Percentiles rank a stretch among this genome's conserved stretches.
Conservation (phyloP, 1,284 basidiomycete genomes). For the Cryptococcus sp. region DNA sequence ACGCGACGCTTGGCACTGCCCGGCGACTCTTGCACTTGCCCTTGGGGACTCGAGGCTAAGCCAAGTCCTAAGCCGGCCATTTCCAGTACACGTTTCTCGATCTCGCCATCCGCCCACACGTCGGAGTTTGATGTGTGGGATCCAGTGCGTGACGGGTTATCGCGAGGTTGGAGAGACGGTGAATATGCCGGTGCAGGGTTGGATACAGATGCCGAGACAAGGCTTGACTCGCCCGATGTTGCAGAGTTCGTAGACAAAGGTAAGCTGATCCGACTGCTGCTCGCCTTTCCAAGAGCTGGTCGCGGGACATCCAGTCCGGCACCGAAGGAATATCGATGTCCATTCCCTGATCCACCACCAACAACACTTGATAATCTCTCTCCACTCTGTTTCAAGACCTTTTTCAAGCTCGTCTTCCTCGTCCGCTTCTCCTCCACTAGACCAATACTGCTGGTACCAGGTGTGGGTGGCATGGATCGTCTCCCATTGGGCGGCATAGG, state of each 20-base stretch:
- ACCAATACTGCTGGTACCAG: conserved; percentile 10
- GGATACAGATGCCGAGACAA: background rate
- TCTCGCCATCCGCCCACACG: conserved; percentile 30
- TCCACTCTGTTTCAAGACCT: conserved; percentile 37
- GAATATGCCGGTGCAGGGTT: background rate
- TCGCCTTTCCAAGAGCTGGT: conserved; percentile 19
- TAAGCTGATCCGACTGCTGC: conserved; percentile 12
- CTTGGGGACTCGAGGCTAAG: conserved; percentile 2
- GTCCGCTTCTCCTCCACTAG: conserved; percentile 16
- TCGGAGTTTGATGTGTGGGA: conserved; percentile 1
- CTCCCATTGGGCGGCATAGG: conserved; percentile 25
- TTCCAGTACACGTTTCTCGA: conserved; percentile 45
- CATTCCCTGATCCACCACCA: conserved; percentile 3
- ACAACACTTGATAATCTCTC: conserved; percentile 36
- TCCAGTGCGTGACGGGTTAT: conserved; percentile 13
- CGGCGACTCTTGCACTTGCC: conserved; percentile 9
- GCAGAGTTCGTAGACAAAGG: conserved; percentile 11
- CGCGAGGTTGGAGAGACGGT: conserved; percentile 1
- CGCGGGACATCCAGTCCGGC: conserved; percentile 20
- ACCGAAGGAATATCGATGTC: conserved; percentile 19
- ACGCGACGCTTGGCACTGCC: conserved; percentile 14
- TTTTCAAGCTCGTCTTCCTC: conserved; percentile 46
- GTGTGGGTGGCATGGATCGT: conserved; percentile 38
- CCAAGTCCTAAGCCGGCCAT: conserved; percentile 44
- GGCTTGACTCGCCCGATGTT: background rate